A percentile compares a stretch with the other conserved stretches of the same genome.
phyloP scores from a whole-genome alignment of 108 stramenopile genomes.

The Nitzschia putrida region DNA sequence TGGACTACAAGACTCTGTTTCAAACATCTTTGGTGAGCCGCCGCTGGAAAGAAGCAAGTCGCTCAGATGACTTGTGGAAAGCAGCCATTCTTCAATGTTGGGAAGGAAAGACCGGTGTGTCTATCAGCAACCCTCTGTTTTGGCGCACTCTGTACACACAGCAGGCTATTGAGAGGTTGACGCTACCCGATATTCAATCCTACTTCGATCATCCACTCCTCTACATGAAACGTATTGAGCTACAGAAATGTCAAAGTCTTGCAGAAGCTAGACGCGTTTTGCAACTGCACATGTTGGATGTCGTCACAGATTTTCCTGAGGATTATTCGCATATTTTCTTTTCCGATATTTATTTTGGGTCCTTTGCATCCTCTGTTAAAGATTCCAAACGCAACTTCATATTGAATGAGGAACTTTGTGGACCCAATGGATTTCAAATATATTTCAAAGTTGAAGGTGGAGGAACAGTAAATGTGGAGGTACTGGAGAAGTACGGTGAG shows the following conservation, averaged over 20 bases:
- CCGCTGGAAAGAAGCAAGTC: constrained; percentile 33
- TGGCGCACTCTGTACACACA: constrained; percentile 30
- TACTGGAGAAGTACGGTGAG: constrained; percentile 1
- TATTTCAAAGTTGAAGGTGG: constrained; percentile 35
- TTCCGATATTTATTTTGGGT: constrained; percentile 37
- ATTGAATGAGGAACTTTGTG: constrained; percentile 17
- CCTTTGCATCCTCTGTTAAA: constrained; percentile 27
- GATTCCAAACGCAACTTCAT: constrained; percentile 31
- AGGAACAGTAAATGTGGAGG: constrained; percentile 20
- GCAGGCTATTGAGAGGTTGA: constrained; percentile 13
- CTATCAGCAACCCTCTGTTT: constrained; percentile 11
- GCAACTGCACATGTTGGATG: constrained; percentile 36
- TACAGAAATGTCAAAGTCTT: background rate
- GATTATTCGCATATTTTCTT: constrained; percentile 8
- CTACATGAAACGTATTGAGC: background rate
- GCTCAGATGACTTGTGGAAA: constrained; percentile 34
- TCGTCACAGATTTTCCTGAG: constrained; percentile 22
- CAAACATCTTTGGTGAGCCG: constrained; percentile 21
- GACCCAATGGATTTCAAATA: constrained; percentile 29
- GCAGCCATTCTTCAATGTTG: constrained; percentile 1
- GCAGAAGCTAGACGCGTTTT: constrained; percentile 11
- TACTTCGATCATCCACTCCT: constrained; percentile 30
- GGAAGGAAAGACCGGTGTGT: constrained; percentile 20
- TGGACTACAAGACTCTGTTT: constrained; percentile 15
- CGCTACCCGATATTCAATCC: constrained; percentile 2